Evolutionary conservation across 768 basidiomycete genomes (phyloP), one percentile per base, ranked within the genome.

Genomic region (Phylloporus arenicola): DNA sequence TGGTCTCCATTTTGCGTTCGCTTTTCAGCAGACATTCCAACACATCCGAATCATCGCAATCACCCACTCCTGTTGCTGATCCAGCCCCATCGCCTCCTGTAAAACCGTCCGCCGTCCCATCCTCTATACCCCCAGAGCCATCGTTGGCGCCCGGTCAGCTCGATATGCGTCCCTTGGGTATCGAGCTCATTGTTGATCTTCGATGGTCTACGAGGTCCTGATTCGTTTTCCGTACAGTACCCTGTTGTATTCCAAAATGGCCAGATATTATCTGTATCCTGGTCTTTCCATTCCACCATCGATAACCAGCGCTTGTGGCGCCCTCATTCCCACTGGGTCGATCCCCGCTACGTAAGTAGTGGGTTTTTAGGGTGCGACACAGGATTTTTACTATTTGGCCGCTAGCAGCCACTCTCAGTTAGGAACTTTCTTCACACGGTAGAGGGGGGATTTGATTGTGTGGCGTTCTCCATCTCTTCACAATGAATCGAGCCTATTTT

Each of bases 141-240:
- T 49, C 37, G 4, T 52, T 71, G 42, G 55, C 71, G 42, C 72
- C 78, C 37, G 68, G 71, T 57, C 81, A 86, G 62, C 83, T 87
- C 58, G 88, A 92, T 63, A 65, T 92, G 53, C 79, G 83, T 24
- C 76, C 77, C 11, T 82, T 84, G 66, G 89, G 89, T 9, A 70
- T 92, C 39, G 81, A 80, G 38, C 69, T 91, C 50, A 71, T 89
- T 34, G 50, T 92, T 38, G 90, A 92, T 63, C 81, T 91, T 63
- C 74, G 83, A 43, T 89, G 86, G 88, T 75, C 76, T 25, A 58
- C 40, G 43, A 53, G 27, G 31, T 42, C 57, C 16, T 67, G 55
- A 59, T 39, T 37, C 25, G 17, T 30, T 51, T 47, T 50, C 33
- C 50, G 42, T 55, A 53, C 31, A 48, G 40, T 48, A 56, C 43